These are phyloP conservation scores for Pseudogymnoascus destructans DNA, from an alignment of 2,329 filamentous ascomycete species.

Conservation along the genomic window DNA sequence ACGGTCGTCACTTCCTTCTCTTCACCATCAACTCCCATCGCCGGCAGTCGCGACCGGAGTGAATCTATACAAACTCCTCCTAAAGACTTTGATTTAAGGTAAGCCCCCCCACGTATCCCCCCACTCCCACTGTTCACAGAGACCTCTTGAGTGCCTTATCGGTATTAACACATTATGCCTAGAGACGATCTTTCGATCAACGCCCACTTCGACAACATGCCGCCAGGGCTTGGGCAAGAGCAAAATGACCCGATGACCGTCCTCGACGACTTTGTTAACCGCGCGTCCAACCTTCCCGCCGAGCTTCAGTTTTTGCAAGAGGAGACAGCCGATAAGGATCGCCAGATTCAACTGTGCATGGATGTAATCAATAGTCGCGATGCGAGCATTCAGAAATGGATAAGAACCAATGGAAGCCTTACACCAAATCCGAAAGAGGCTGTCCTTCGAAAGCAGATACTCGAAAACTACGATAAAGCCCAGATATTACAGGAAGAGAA, in stretches of 20 bases:
- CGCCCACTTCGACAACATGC: conserved; percentile 29
- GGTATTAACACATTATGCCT: conserved; percentile 51
- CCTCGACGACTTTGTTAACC: conserved; percentile 66
- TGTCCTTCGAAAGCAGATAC: conserved; percentile 49
- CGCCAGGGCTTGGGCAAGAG: conserved; percentile 45
- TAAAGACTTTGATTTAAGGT: not conserved
- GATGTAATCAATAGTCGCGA: conserved; percentile 60
- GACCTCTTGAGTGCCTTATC: not conserved
- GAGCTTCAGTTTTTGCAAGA: conserved; percentile 75
- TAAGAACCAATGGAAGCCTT: conserved; percentile 63
- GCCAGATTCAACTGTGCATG: conserved; percentile 54
- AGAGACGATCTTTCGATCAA: conserved; percentile 62
- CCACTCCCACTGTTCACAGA: not conserved
- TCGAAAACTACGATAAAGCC: conserved; percentile 54
- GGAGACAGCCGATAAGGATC: conserved; percentile 70
- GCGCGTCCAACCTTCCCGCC: conserved; percentile 65
- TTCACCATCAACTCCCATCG: not conserved
- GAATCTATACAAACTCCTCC: not conserved
- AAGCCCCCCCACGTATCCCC: not conserved
- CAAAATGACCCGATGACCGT: conserved; percentile 53
- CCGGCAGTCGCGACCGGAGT: not conserved
- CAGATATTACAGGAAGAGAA: conserved; percentile 65
- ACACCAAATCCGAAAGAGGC: conserved; percentile 65
- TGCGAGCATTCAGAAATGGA: conserved; percentile 65
- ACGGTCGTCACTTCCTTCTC: not conserved